Percentiles rank a stretch among this genome's conserved stretches.
phyloP scores from a whole-genome alignment of 1,284 basidiomycete species.

The Butyriboletus appendiculatus region DNA sequence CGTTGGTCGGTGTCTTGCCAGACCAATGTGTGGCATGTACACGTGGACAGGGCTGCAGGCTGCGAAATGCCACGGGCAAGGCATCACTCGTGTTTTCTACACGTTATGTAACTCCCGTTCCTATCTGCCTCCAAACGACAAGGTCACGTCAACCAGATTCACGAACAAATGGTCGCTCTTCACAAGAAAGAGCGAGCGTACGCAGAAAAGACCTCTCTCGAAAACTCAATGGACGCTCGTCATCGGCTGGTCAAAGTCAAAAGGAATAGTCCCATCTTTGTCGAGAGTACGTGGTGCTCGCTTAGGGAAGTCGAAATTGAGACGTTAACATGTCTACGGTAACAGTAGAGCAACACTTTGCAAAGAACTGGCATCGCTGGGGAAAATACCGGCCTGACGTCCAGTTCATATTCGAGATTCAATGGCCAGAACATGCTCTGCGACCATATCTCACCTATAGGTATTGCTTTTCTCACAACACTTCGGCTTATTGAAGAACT shows the following conservation, averaged over 20 bases:
- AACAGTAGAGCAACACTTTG: conserved; percentile 13
- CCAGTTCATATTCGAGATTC: conserved; percentile 16
- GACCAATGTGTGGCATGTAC: not conserved
- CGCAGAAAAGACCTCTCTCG: not conserved
- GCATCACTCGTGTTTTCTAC: not conserved
- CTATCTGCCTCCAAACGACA: not conserved
- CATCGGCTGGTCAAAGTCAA: conserved; percentile 12
- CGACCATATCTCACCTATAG: conserved; percentile 18
- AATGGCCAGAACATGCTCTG: conserved; percentile 12
- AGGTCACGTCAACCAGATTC: not conserved
- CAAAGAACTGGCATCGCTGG: conserved; percentile 14
- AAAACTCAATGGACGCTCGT: not conserved
- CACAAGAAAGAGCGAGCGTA: not conserved
- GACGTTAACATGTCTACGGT: not conserved
- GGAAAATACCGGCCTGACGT: conserved; percentile 14
- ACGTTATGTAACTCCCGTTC: not conserved
- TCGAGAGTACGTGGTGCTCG: conserved; percentile 7
- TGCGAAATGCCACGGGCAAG: not conserved
- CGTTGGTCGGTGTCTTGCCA: not conserved
- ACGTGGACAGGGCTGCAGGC: not conserved
- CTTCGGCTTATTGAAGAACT: not conserved
- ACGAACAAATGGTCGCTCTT: not conserved
- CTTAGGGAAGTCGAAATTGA: too few species aligned
- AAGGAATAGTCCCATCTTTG: conserved; percentile 6
- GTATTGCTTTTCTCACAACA: not conserved